Conservation (phyloP, 2,329 filamentous ascomycete species). For the Colletotrichum spinosum region DNA sequence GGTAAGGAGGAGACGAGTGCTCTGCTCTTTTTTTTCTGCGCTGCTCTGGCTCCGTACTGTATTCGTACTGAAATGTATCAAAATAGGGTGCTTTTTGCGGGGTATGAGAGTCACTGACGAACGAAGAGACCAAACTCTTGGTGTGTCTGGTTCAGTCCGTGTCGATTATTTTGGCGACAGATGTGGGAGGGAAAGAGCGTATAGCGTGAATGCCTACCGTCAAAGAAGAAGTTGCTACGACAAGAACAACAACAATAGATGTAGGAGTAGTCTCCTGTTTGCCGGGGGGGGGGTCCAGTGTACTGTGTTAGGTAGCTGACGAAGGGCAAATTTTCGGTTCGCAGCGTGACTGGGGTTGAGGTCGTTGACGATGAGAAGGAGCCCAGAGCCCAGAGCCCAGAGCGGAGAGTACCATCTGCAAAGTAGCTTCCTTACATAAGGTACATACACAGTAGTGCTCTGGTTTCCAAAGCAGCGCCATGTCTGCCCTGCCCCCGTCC, state of each 20-base stretch:
- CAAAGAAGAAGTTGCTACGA: constrained; percentile 7
- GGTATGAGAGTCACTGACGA: constrained; percentile 7
- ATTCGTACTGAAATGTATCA: constrained; percentile 23
- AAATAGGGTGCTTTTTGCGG: constrained; percentile 17
- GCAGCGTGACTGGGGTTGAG: constrained; percentile 30
- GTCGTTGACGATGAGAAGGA: constrained; percentile 30
- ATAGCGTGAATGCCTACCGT: constrained; percentile 30
- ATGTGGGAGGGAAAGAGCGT: background rate
- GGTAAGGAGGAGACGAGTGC: too few relatives aligned
- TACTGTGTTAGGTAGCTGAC: constrained; percentile 9
- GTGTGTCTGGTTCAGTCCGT: background rate
- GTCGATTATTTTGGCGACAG: background rate
- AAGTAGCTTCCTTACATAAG: too few relatives aligned
- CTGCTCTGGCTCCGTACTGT: too few relatives aligned
- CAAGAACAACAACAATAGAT: constrained; percentile 26
- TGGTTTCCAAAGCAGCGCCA: too few relatives aligned
- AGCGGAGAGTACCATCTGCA: background rate
- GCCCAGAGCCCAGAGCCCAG: background rate
- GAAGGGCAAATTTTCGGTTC: constrained; percentile 4
- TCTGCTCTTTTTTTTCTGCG: too few relatives aligned
- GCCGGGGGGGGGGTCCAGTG: constrained; percentile 6
- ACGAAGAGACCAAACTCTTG: background rate
- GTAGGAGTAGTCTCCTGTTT: constrained; percentile 6
- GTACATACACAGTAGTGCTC: too few relatives aligned
- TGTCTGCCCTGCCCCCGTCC: too few relatives aligned